Evolutionary conservation across 176 grass and related monocot species (phyloP).

Genomic region (Phoenix roebelenii): DNA sequence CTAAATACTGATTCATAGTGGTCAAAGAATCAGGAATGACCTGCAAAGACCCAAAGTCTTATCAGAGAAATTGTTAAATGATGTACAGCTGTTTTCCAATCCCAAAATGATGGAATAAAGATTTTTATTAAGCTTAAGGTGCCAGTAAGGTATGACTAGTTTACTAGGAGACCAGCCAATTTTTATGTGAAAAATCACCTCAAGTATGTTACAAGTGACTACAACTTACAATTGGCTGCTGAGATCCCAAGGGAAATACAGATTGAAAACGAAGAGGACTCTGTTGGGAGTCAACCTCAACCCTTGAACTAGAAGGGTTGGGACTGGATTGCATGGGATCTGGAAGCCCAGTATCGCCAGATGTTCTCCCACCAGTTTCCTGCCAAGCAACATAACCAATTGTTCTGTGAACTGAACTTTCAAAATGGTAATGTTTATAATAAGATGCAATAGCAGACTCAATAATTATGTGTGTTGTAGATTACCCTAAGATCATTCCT

Average conservation of each 20-base stretch:
- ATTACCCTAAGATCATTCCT: constrained; percentile 38
- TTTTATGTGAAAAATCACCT: too few species aligned
- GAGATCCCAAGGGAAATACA: constrained; percentile 34
- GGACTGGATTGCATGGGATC: constrained; percentile 33
- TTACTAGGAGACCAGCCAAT: too few species aligned
- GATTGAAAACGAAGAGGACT: constrained; percentile 38
- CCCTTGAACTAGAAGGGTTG: constrained; percentile 40
- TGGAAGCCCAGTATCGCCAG: constrained; percentile 37
- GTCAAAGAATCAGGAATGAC: constrained; percentile 85
- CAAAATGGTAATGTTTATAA: constrained; percentile 24
- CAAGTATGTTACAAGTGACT: not conserved
- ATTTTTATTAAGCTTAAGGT: too few species aligned
- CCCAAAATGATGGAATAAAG: too few species aligned
- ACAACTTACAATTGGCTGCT: constrained; percentile 64
- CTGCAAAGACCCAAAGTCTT: constrained; percentile 23
- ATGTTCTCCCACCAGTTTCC: constrained; percentile 26
- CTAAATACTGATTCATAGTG: constrained; percentile 78
- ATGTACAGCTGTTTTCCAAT: too few species aligned
- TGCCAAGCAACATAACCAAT: constrained; percentile 18
- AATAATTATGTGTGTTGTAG: not conserved
- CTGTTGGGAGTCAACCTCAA: constrained; percentile 58
- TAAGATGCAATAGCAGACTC: constrained; percentile 11
- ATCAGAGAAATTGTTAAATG: too few species aligned
- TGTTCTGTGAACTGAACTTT: constrained; percentile 23
- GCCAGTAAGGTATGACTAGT: too few species aligned